Percentiles rank a stretch among this genome's conserved stretches.
Conservation (phyloP, 257 asterid genomes). For the Striga asiatica region DNA sequence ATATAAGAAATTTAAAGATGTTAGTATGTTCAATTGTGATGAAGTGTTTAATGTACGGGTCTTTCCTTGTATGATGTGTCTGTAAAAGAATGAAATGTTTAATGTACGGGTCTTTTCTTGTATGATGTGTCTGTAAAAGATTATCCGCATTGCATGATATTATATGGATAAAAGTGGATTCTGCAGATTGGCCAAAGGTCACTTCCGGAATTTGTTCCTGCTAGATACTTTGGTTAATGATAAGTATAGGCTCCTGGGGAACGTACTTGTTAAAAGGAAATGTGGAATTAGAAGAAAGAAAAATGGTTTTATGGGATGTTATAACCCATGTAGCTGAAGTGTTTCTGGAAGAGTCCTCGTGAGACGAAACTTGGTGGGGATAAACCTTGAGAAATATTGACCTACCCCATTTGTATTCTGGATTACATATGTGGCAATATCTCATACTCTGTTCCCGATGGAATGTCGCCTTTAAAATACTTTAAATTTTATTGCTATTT, state of each 20-base stretch:
- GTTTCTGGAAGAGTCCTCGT: too few relatives aligned
- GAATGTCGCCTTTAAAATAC: background rate
- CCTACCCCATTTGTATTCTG: background rate
- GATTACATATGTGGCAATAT: background rate
- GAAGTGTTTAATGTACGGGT: background rate
- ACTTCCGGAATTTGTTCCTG: background rate
- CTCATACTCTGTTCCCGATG: background rate
- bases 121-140: background rate
- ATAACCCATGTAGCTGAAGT: slow-evolving; percentile 5
- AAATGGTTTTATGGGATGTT: background rate
- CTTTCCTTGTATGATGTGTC: background rate
- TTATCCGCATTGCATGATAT: background rate
- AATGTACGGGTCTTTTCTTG: background rate
- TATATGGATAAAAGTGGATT: background rate
- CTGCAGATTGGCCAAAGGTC: background rate
- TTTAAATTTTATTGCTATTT: background rate
- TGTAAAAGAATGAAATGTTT: too few relatives aligned
- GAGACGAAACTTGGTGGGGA: background rate
- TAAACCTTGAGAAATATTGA: background rate
- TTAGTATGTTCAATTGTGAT: background rate
- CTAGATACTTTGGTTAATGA: slow-evolving; percentile 4
- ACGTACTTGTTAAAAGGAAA: background rate
- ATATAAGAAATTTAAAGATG: slow-evolving; percentile 1
- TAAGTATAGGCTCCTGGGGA: background rate
- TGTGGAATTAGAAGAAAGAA: too few relatives aligned